Evolutionary conservation across 345 rosid genomes (phyloP).

Genomic region (Heritiera fomes): DNA sequence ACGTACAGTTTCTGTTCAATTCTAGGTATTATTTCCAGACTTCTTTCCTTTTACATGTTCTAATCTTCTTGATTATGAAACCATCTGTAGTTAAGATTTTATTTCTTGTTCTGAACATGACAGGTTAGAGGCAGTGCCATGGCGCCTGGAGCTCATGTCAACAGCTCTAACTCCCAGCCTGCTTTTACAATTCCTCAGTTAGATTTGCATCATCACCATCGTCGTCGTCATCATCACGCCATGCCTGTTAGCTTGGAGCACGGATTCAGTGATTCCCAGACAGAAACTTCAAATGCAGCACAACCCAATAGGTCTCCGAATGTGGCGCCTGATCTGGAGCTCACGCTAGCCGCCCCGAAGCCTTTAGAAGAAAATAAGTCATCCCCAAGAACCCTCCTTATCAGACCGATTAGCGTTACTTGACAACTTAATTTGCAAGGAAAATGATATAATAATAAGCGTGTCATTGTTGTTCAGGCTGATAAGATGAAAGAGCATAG

Average conservation of each 20-base stretch:
- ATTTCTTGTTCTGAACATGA: neutral
- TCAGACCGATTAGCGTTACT: constrained; percentile 44
- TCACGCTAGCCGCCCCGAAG: constrained; percentile 49
- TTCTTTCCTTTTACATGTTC: neutral
- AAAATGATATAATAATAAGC: neutral
- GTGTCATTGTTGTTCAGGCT: neutral
- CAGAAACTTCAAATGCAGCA: constrained; percentile 24
- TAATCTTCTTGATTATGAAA: neutral
- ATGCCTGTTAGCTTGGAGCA: constrained; percentile 1
- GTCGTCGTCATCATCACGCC: neutral
- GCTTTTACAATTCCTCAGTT: constrained; percentile 7
- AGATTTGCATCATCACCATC: neutral
- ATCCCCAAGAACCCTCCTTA: constrained; percentile 33
- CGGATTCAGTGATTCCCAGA: constrained; percentile 13
- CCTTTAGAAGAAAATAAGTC: constrained; percentile 30
- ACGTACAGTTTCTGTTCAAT: neutral
- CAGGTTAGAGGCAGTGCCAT: constrained; percentile 29
- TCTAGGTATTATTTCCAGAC: neutral
- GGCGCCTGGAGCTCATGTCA: neutral
- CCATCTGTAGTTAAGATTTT: neutral
- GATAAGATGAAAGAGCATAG: neutral
- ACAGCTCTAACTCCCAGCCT: constrained; percentile 10
- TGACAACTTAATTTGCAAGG: neutral
- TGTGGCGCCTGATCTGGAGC: constrained; percentile 44
- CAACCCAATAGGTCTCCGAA: constrained; percentile 17